Percentiles rank a stretch among this genome's conserved stretches.
phyloP scores from a whole-genome alignment of 139 green algal species.

The Nannochloris sp. region DNA sequence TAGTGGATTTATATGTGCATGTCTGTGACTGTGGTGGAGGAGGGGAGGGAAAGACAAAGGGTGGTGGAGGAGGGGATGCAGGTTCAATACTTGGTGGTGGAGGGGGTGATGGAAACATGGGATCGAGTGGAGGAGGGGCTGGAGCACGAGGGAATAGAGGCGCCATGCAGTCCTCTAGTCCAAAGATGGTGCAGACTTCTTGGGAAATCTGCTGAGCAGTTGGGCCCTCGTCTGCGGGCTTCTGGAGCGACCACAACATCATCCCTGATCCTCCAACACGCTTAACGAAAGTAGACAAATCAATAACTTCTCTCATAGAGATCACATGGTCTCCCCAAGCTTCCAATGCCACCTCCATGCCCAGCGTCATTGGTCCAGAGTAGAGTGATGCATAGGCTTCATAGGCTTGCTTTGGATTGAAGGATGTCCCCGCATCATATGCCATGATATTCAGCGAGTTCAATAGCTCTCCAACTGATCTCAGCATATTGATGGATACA shows the following conservation, averaged over 20 bases:
- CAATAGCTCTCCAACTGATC: slow-evolving; percentile 1
- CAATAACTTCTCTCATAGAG: background rate
- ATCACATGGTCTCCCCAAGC: background rate
- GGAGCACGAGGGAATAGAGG: background rate
- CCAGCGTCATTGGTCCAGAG: slow-evolving; percentile 1
- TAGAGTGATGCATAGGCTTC: slow-evolving; percentile 1
- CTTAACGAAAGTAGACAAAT: background rate
- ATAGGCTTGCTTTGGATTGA: slow-evolving; percentile 4
- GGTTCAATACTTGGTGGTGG: background rate
- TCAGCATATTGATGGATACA: slow-evolving; percentile 3
- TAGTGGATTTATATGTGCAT: background rate
- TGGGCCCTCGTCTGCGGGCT: slow-evolving; percentile 3
- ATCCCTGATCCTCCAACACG: background rate
- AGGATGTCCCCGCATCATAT: slow-evolving; percentile 7
- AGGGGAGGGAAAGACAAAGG: background rate
- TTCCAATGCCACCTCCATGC: background rate
- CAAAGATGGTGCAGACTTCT: background rate
- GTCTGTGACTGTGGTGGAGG: background rate
- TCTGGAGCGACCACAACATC: slow-evolving; percentile 12
- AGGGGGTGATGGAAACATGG: background rate
- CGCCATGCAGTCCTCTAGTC: background rate
- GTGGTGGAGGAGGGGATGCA: background rate
- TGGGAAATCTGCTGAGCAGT: background rate
- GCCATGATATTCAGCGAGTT: slow-evolving; percentile 7
- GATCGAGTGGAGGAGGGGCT: background rate